Percentiles rank a stretch among this genome's conserved stretches.
Evolutionary conservation across 441 rosid species (phyloP).

Genomic region (Kokia cookei): DNA sequence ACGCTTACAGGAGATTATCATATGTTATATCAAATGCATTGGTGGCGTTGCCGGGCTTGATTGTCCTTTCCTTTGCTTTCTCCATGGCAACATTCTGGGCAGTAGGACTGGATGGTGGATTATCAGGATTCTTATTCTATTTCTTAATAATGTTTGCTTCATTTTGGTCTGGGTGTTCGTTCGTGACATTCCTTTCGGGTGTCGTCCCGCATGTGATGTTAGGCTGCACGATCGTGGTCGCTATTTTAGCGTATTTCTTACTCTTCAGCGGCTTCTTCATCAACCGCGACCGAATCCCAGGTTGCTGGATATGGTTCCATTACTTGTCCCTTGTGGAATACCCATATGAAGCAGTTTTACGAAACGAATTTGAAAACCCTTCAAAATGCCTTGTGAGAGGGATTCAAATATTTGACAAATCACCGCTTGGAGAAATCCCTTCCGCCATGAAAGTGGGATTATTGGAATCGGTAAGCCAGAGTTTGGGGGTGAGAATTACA

Average conservation of each 20-base stretch:
- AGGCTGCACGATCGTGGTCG: conserved; percentile 74
- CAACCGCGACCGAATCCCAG: conserved; percentile 61
- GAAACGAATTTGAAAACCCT: conserved; percentile 54
- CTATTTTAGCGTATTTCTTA: conserved; percentile 71
- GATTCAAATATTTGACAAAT: conserved; percentile 70
- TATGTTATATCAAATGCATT: conserved; percentile 65
- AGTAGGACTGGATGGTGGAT: conserved; percentile 75
- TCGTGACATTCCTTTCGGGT: conserved; percentile 75
- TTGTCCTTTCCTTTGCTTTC: conserved; percentile 51
- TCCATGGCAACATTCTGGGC: conserved; percentile 64
- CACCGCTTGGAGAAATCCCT: conserved; percentile 52
- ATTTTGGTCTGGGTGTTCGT: conserved; percentile 80
- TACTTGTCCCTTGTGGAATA: conserved; percentile 71
- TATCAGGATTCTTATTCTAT: conserved; percentile 51
- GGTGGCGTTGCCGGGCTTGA: conserved; percentile 35
- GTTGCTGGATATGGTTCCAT: conserved; percentile 86
- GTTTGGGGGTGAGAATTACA: conserved; percentile 49
- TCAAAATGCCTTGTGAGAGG: conserved; percentile 60
- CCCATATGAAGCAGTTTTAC: conserved; percentile 68
- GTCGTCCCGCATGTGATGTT: conserved; percentile 75
- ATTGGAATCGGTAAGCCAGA: conserved; percentile 33
- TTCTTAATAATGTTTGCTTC: conserved; percentile 57
- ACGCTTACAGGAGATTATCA: conserved; percentile 71
- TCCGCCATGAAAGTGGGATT: conserved; percentile 33
- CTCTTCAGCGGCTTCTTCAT: conserved; percentile 87